Conservation (phyloP, 2,329 filamentous ascomycete genomes). For the Alternaria atra region DNA sequence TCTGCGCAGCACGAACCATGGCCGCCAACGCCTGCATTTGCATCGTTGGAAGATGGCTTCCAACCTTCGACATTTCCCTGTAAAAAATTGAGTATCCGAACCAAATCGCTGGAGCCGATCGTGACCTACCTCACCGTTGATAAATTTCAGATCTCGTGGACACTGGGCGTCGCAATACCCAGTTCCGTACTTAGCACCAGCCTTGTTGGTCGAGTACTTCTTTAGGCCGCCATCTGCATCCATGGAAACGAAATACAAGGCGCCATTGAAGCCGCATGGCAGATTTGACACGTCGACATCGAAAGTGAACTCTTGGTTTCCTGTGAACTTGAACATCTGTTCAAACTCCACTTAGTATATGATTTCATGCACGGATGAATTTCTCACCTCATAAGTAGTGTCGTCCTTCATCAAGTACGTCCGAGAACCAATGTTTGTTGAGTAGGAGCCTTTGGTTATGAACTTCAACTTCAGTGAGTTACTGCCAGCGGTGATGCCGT, state of each 20-base stretch:
- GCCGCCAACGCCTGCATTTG: constrained; percentile 61
- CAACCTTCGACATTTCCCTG: constrained; percentile 65
- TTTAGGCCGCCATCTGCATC: constrained; percentile 66
- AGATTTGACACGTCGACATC: constrained; percentile 64
- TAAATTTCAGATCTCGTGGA: constrained; percentile 59
- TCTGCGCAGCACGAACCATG: constrained; percentile 70
- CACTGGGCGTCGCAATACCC: constrained; percentile 54
- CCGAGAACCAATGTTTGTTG: constrained; percentile 50
- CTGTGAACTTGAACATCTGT: constrained; percentile 49
- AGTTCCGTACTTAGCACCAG: constrained; percentile 61
- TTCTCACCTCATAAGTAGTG: constrained; percentile 34
- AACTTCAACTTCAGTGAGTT: constrained; percentile 64
- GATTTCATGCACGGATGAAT: background rate
- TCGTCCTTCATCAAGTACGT: constrained; percentile 49
- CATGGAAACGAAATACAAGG: constrained; percentile 63
- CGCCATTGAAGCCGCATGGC: constrained; percentile 74
- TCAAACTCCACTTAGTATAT: background rate
- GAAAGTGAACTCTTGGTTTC: constrained; percentile 58
- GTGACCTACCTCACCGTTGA: constrained; percentile 53
- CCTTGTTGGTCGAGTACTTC: constrained; percentile 57
- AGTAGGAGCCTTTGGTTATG: constrained; percentile 60
- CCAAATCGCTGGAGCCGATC: background rate
- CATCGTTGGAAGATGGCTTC: constrained; percentile 61
- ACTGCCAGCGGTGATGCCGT: constrained; percentile 61
- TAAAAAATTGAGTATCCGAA: background rate